Percentiles rank a stretch among this genome's conserved stretches.
Evolutionary conservation across 1,284 basidiomycete genomes (phyloP).

Genomic region (Pascua guehoae): DNA sequence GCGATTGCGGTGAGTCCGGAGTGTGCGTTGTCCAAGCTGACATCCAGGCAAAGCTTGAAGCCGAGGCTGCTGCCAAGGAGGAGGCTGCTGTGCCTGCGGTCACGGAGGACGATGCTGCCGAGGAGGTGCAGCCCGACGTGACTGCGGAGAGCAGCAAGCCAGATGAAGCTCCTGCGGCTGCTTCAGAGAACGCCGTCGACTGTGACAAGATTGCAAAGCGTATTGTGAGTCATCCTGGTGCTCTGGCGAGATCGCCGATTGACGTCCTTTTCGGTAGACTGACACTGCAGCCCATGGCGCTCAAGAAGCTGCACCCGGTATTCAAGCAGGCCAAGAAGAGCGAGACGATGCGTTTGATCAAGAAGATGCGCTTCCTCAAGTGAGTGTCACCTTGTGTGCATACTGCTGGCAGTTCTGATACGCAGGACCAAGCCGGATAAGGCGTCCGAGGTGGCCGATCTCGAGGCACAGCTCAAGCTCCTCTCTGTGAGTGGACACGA

Average conservation of each 20-base stretch:
- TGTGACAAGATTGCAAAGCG: slow-evolving; percentile 29
- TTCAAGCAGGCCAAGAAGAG: slow-evolving; percentile 75
- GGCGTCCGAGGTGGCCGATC: slow-evolving; percentile 51
- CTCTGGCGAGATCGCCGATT: background rate
- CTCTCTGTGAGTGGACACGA: slow-evolving; percentile 56
- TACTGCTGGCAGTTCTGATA: background rate
- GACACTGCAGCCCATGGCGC: slow-evolving; percentile 35
- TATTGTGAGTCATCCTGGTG: slow-evolving; percentile 27
- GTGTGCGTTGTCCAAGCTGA: background rate
- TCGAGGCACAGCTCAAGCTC: slow-evolving; percentile 65
- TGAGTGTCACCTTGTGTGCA: slow-evolving; percentile 30
- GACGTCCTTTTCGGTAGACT: background rate
- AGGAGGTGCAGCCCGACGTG: slow-evolving; percentile 11
- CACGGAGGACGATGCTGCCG: background rate
- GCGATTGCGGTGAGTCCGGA: slow-evolving; percentile 32
- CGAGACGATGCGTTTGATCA: slow-evolving; percentile 77
- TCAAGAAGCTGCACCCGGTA: slow-evolving; percentile 45
- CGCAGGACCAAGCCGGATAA: slow-evolving; percentile 47
- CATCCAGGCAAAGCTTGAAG: slow-evolving; percentile 16
- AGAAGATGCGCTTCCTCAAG: slow-evolving; percentile 72
- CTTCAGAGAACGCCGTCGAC: slow-evolving; percentile 18
- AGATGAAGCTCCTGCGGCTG: background rate
- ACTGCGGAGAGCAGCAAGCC: background rate
- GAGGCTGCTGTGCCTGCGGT: background rate
- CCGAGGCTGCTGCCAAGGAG: slow-evolving; percentile 11